Conservation (phyloP, 78 protist species). For the Dictyostelium intermedium region DNA sequence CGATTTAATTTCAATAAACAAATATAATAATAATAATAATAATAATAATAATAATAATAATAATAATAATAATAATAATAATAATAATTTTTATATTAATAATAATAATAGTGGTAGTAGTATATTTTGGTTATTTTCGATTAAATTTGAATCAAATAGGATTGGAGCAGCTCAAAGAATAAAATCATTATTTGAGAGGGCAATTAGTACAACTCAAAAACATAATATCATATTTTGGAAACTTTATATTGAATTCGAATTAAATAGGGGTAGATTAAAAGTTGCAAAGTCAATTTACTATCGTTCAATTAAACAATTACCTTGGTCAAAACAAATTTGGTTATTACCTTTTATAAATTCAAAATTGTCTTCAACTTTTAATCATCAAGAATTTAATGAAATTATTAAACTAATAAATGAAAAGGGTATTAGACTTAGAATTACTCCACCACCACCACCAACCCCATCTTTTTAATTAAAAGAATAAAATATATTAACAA, state of each 20-base stretch:
- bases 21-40: background rate
- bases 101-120: background rate
- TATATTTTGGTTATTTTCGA: constrained; percentile 41
- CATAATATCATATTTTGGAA: constrained; percentile 42
- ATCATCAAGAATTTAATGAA: background rate
- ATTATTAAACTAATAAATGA: background rate
- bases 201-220: constrained; percentile 1
- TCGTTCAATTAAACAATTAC: constrained; percentile 53
- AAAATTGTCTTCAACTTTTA: background rate
- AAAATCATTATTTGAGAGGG: constrained; percentile 58
- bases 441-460: background rate
- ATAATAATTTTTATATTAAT: background rate
- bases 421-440: constrained; percentile 22
- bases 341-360: constrained; percentile 31
- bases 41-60: background rate
- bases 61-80: background rate
- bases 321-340: constrained; percentile 60
- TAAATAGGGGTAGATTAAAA: background rate
- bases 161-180: constrained; percentile 29
- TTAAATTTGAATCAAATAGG: constrained; percentile 35
- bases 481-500: background rate
- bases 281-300: constrained; percentile 46
- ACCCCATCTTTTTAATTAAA: too few relatives aligned
- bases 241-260: constrained; percentile 54
- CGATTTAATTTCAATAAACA: background rate